These are phyloP conservation scores for Friedmanniomyces simplex DNA, from an alignment of 495 filamentous ascomycete species.

Conservation along the genomic window DNA sequence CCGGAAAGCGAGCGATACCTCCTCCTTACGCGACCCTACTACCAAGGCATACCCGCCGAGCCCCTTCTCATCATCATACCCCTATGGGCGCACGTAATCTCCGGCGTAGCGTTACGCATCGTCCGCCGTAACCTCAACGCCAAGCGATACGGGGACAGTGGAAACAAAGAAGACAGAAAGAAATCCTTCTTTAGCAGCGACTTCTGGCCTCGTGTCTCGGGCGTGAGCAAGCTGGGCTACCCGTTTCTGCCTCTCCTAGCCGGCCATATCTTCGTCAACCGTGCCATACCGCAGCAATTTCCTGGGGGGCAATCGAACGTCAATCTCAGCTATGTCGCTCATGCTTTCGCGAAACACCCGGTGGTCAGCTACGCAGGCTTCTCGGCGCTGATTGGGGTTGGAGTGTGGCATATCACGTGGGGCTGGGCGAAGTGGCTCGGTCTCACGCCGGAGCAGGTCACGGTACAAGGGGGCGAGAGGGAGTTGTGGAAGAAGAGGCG, in stretches of 20 bases:
- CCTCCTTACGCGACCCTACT: constrained; percentile 57
- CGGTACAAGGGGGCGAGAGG: constrained; percentile 40
- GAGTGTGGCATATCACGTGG: constrained; percentile 71
- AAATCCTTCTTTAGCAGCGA: constrained; percentile 27
- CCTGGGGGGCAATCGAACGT: constrained; percentile 78
- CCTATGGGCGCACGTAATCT: constrained; percentile 45
- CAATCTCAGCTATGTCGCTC: constrained; percentile 69
- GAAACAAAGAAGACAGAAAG: constrained; percentile 29
- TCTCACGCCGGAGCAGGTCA: constrained; percentile 35
- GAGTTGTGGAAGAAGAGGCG: constrained; percentile 46
- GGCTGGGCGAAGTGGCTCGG: constrained; percentile 69
- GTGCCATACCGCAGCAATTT: constrained; percentile 56
- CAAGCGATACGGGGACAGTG: constrained; percentile 56
- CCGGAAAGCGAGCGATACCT: constrained; percentile 46
- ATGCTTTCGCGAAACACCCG: constrained; percentile 66
- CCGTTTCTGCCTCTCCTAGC: constrained; percentile 50
- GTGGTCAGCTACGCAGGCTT: constrained; percentile 58
- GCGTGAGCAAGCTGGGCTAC: constrained; percentile 58
- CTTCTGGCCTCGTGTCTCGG: constrained; percentile 56
- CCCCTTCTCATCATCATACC: constrained; percentile 52
- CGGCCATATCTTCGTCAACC: constrained; percentile 61
- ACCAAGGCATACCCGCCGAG: constrained; percentile 66
- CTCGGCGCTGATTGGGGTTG: constrained; percentile 52
- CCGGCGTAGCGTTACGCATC: constrained; percentile 66
- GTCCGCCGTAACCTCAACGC: constrained; percentile 57